Conservation (phyloP, 495 filamentous ascomycete species). For the Neurospora tetrasperma region DNA sequence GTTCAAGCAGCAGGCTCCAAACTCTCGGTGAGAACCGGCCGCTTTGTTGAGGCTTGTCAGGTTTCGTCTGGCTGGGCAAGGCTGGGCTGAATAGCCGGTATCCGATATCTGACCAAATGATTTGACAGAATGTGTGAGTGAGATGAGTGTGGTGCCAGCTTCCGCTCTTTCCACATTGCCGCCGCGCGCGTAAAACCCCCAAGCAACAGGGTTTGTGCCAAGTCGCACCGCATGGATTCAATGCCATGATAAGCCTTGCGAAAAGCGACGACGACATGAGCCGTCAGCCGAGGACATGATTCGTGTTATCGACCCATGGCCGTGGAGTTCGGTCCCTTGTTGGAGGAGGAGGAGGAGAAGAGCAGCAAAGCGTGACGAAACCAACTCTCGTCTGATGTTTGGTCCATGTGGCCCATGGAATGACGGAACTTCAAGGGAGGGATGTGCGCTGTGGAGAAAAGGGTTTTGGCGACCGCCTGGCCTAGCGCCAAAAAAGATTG, state of each 20-base stretch:
- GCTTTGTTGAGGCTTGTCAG: not conserved
- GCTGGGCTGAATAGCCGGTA: not conserved
- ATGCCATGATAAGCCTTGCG: not conserved
- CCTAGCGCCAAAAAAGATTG: not conserved
- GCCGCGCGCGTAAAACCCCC: not conserved
- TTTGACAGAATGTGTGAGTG: not conserved
- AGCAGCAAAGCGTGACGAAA: not conserved
- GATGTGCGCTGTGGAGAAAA: not conserved
- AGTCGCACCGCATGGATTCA: not conserved
- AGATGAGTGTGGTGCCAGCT: not conserved
- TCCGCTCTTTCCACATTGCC: not conserved
- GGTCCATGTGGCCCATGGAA: not conserved
- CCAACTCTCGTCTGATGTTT: not conserved
- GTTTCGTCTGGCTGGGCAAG: not conserved
- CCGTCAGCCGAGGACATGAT: not conserved
- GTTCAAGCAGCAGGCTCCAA: not conserved
- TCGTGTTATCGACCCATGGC: not conserved
- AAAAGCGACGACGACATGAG: not conserved
- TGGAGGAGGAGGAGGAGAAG: not conserved
- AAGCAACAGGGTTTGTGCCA: not conserved
- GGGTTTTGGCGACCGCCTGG: not conserved
- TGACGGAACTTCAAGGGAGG: not conserved
- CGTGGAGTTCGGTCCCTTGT: not conserved
- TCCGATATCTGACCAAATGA: not conserved
- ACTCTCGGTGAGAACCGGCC: not conserved